Conservation (phyloP, 805 yeast genomes). For the Saccharomycopsis sp. region DNA sequence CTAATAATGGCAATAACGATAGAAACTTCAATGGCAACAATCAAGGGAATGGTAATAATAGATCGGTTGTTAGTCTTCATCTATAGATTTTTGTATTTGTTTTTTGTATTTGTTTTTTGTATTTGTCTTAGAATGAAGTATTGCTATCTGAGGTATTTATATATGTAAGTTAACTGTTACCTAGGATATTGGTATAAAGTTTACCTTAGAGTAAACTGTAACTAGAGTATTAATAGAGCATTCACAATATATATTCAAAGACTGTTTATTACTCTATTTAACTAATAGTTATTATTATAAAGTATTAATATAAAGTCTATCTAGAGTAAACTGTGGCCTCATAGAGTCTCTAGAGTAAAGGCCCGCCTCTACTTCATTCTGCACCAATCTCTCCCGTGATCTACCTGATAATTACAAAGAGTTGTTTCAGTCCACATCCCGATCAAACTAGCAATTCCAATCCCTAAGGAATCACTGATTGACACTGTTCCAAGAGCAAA, state of each 20-base stretch:
- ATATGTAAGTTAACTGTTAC: too few species aligned
- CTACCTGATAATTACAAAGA: conserved; percentile 66
- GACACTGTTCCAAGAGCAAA: conserved; percentile 81
- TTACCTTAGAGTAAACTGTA: too few species aligned
- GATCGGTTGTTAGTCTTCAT: neutral
- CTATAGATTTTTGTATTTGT: neutral
- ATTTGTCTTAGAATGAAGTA: too few species aligned
- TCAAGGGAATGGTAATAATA: too few species aligned
- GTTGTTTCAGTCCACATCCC: conserved; percentile 69
- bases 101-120: neutral
- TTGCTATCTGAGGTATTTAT: neutral
- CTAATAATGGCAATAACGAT: neutral
- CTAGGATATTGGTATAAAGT: too few species aligned
- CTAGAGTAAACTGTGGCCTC: too few species aligned
- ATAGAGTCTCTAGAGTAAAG: too few species aligned
- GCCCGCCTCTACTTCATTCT: conserved; percentile 28
- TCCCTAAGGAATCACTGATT: conserved; percentile 78
- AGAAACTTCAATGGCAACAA: neutral
- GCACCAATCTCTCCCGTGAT: conserved; percentile 78
- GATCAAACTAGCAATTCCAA: conserved; percentile 71
- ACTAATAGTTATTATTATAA: too few species aligned
- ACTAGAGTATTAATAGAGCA: too few species aligned
- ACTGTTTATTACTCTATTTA: too few species aligned
- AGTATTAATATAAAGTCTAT: too few species aligned
- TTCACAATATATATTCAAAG: too few species aligned